Conservation (phyloP, 78 protist genomes). For the Dictyostelium capitatum region DNA sequence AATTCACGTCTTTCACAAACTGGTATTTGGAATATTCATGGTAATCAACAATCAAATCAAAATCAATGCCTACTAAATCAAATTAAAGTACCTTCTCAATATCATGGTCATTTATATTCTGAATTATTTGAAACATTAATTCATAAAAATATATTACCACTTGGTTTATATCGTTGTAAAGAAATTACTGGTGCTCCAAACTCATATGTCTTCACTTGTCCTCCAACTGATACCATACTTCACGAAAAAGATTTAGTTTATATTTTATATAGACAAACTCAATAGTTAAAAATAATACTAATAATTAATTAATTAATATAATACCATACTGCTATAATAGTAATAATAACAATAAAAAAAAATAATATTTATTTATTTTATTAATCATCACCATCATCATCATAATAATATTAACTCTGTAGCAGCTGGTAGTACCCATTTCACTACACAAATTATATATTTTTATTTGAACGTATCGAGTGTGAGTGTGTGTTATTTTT, state of each 20-base stretch:
- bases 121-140: slow-evolving; percentile 58
- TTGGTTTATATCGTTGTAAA: slow-evolving; percentile 66
- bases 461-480: too few relatives aligned
- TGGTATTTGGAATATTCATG: slow-evolving; percentile 1
- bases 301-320: neutral
- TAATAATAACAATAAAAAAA: too few relatives aligned
- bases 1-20: neutral
- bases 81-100: slow-evolving; percentile 66
- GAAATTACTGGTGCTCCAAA: slow-evolving; percentile 82
- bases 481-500: too few relatives aligned
- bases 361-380: too few relatives aligned
- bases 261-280: slow-evolving; percentile 39
- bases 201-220: slow-evolving; percentile 74
- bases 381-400: too few relatives aligned
- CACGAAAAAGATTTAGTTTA: slow-evolving; percentile 79
- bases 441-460: too few relatives aligned
- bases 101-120: slow-evolving; percentile 58
- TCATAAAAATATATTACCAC: slow-evolving; percentile 53
- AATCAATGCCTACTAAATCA: slow-evolving; percentile 71
- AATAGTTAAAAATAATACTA: neutral
- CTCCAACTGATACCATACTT: slow-evolving; percentile 49
- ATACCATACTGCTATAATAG: too few relatives aligned
- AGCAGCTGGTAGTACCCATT: too few relatives aligned
- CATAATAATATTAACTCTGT: too few relatives aligned
- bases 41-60: neutral